Conservation (phyloP, 2,329 filamentous ascomycete species). For the Colletotrichum kahawae region DNA sequence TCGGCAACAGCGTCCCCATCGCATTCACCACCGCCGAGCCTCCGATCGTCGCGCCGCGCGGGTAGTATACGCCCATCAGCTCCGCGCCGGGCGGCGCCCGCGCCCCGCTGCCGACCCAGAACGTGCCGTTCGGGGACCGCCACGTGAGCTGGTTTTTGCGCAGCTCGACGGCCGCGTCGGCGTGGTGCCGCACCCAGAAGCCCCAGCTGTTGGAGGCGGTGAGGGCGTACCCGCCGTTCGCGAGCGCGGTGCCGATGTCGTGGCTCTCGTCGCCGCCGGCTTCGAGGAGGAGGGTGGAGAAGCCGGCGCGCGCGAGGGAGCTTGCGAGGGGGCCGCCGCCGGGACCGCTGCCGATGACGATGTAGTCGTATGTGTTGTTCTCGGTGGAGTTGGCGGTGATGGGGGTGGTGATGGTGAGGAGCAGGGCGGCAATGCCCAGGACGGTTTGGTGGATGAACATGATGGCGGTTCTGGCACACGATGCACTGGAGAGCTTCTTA, state of each 20-base stretch:
- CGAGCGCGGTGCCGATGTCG: background rate
- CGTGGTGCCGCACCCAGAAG: background rate
- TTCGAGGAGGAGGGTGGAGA: conserved; percentile 61
- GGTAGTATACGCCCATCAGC: conserved; percentile 49
- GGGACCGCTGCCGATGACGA: conserved; percentile 61
- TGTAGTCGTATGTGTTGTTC: conserved; percentile 53
- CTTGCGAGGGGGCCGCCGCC: conserved; percentile 59
- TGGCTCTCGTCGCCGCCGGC: conserved; percentile 47
- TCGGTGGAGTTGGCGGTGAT: background rate
- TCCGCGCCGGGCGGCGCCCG: conserved; percentile 39
- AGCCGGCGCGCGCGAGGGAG: conserved; percentile 58
- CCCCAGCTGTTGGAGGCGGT: conserved; percentile 6
- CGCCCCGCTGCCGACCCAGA: conserved; percentile 27
- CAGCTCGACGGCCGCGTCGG: background rate
- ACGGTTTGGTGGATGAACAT: background rate
- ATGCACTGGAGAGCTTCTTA: background rate
- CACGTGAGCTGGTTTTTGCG: conserved; percentile 41
- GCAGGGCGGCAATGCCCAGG: background rate
- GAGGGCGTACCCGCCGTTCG: conserved; percentile 21
- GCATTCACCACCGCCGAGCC: conserved; percentile 65
- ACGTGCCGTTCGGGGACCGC: conserved; percentile 35
- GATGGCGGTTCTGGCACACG: background rate
- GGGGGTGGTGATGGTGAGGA: background rate
- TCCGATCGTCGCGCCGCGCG: conserved; percentile 49
- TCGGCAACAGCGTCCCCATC: conserved; percentile 61